A percentile compares a stretch with the other conserved stretches of the same genome.
phyloP scores from a whole-genome alignment of 2,329 filamentous ascomycete genomes.

The Microdochium paspali region DNA sequence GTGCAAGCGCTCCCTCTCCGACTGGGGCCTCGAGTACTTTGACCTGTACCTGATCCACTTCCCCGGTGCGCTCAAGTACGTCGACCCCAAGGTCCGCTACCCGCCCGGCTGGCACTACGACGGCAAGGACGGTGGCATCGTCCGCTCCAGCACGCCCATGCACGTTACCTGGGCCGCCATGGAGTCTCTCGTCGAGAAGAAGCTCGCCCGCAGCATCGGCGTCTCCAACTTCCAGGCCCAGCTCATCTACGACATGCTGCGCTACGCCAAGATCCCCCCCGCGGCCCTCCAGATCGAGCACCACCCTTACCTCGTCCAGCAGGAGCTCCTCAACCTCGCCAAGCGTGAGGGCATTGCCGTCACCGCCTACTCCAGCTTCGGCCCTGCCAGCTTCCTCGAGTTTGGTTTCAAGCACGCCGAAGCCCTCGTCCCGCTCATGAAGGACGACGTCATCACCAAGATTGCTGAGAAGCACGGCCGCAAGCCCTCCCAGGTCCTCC shows the following conservation, averaged over 20 bases:
- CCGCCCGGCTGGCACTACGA: slow-evolving; percentile 70
- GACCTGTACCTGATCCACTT: slow-evolving; percentile 88
- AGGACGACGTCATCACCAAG: slow-evolving; percentile 53
- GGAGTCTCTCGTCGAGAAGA: slow-evolving; percentile 62
- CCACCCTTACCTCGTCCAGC: slow-evolving; percentile 79
- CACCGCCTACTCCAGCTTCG: slow-evolving; percentile 79
- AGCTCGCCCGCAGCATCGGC: slow-evolving; percentile 65
- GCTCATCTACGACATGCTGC: slow-evolving; percentile 69
- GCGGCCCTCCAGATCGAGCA: slow-evolving; percentile 82
- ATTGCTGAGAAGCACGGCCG: slow-evolving; percentile 63
- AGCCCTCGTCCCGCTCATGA: slow-evolving; percentile 58
- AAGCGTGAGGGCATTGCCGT: slow-evolving; percentile 62
- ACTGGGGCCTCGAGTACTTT: slow-evolving; percentile 84
- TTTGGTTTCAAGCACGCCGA: slow-evolving; percentile 62
- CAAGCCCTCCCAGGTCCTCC: slow-evolving; percentile 69
- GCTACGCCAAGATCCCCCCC: slow-evolving; percentile 65
- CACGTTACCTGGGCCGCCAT: slow-evolving; percentile 78
- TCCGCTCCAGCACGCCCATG: slow-evolving; percentile 59
- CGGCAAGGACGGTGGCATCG: slow-evolving; percentile 45
- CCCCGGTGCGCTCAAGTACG: slow-evolving; percentile 77
- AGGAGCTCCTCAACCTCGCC: slow-evolving; percentile 59
- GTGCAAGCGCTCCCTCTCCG: slow-evolving; percentile 64
- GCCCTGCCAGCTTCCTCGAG: slow-evolving; percentile 70
- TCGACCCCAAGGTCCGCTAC: slow-evolving; percentile 70
- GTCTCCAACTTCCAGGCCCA: slow-evolving; percentile 76